Evolutionary conservation across 75 land plant species (phyloP).

Genomic region (Pinus taeda): DNA sequence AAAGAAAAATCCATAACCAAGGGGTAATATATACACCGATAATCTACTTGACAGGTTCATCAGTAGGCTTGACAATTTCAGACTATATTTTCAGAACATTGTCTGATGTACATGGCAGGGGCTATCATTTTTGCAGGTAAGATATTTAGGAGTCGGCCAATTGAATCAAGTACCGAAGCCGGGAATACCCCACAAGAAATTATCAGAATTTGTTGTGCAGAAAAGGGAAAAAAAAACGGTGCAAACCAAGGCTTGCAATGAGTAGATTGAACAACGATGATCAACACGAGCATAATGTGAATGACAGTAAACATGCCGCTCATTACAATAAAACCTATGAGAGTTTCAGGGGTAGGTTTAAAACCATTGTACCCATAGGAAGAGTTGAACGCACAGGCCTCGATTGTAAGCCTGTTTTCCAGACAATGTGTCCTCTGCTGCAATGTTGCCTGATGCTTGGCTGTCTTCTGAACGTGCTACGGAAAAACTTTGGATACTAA

Average conservation of each 20-base stretch:
- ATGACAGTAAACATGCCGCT: background rate
- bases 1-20: too few relatives aligned
- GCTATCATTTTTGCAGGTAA: background rate
- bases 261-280: background rate
- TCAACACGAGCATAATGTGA: background rate
- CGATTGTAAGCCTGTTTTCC: slow-evolving; percentile 13
- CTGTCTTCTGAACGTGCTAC: background rate
- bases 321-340: background rate
- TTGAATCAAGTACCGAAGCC: too few relatives aligned
- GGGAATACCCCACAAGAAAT: background rate
- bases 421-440: background rate
- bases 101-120: background rate
- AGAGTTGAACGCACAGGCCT: slow-evolving; percentile 11
- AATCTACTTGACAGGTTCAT: background rate
- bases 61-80: background rate
- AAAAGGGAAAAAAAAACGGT: background rate
- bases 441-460: slow-evolving; percentile 4
- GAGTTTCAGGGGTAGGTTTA: too few relatives aligned
- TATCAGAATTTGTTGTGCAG: background rate
- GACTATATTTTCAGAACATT: background rate
- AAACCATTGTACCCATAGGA: slow-evolving; percentile 1
- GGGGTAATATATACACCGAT: too few relatives aligned
- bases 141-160: background rate
- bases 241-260: background rate
- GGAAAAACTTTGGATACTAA: background rate